These are phyloP conservation scores for Colletotrichum sp. DNA, from an alignment of 2,329 filamentous ascomycete species.

Conservation along the genomic window DNA sequence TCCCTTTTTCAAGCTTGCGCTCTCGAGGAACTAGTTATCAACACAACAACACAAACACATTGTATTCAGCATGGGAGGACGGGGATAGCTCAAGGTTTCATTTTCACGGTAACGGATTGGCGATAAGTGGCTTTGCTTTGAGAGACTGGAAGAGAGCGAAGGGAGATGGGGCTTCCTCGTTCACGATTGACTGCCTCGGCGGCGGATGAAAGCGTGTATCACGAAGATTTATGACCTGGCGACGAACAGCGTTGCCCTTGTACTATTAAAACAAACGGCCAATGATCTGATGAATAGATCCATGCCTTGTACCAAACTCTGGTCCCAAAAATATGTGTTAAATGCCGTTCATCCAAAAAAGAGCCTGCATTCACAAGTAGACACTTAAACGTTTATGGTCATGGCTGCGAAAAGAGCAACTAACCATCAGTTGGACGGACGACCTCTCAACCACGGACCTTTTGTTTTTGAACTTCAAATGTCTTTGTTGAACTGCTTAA, in stretches of 20 bases:
- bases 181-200: slow-evolving; percentile 2
- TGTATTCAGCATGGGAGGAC: background rate
- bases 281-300: slow-evolving; percentile 14
- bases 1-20: background rate
- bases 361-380: background rate
- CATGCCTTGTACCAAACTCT: slow-evolving; percentile 6
- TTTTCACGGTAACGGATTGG: background rate
- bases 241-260: slow-evolving; percentile 6
- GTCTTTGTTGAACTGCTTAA: background rate
- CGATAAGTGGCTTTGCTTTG: slow-evolving; percentile 10
- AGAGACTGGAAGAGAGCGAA: background rate
- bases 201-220: slow-evolving; percentile 12
- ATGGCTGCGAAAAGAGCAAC: background rate
- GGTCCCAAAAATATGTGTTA: background rate
- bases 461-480: background rate
- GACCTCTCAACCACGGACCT: background rate
- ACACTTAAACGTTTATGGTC: background rate
- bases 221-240: slow-evolving; percentile 16
- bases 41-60: background rate
- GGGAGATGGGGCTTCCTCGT: background rate
- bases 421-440: background rate
- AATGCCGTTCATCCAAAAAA: background rate
- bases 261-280: slow-evolving; percentile 17
- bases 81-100: background rate
- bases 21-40: background rate